Conservation (phyloP, 1,284 basidiomycete species). For the Ganoderma resinaceum region DNA sequence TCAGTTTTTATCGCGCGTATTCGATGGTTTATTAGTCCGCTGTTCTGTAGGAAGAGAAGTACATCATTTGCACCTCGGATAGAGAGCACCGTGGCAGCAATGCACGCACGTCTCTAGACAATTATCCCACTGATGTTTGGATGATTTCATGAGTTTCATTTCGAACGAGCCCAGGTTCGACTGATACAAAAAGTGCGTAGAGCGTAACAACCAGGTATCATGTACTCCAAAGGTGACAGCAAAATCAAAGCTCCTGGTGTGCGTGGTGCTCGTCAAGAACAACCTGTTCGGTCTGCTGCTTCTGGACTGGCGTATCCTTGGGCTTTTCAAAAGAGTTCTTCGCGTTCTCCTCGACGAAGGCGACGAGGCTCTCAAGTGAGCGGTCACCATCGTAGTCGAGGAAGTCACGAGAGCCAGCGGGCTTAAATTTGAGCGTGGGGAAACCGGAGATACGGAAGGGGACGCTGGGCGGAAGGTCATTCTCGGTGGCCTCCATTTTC, state of each 20-base stretch:
- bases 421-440: constrained; percentile 98
- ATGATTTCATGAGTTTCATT: constrained; percentile 14
- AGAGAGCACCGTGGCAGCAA: constrained; percentile 18
- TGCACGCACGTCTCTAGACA: constrained; percentile 3
- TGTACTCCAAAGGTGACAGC: constrained; percentile 13
- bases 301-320: constrained; percentile 36
- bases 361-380: constrained; percentile 83
- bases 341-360: constrained; percentile 85
- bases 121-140: background rate
- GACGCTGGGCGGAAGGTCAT: constrained; percentile 90
- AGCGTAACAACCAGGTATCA: constrained; percentile 22
- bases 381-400: constrained; percentile 95
- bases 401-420: constrained; percentile 87
- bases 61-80: constrained; percentile 29
- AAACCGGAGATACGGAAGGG: constrained; percentile 90
- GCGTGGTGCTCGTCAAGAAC: constrained; percentile 31
- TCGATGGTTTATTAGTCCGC: constrained; percentile 28
- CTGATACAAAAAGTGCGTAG: constrained; percentile 22
- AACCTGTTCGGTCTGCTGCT: constrained; percentile 34
- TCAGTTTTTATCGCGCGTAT: constrained; percentile 28
- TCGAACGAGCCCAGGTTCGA: constrained; percentile 20
- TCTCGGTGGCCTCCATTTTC: constrained; percentile 97
- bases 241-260: constrained; percentile 43
- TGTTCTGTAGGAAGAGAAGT: constrained; percentile 30
- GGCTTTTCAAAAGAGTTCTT: constrained; percentile 66